Evolutionary conservation across 2,329 filamentous ascomycete genomes (phyloP).

Genomic region (Neofusicoccum kwambonambiense): DNA sequence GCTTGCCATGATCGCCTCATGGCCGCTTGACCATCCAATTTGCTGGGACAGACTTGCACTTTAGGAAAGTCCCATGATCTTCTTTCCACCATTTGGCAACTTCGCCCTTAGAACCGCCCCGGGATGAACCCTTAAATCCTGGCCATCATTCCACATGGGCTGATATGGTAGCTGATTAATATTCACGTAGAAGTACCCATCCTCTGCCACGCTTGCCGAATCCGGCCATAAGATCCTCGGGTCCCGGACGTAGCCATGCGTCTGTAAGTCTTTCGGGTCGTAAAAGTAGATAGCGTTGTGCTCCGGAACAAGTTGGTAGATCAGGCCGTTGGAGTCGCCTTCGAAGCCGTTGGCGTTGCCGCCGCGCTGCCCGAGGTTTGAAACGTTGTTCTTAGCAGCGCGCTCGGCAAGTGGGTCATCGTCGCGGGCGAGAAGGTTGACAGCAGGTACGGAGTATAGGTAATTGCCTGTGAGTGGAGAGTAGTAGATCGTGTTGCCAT

Average conservation of each 20-base stretch:
- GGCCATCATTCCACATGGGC: constrained; percentile 48
- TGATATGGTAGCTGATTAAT: constrained; percentile 52
- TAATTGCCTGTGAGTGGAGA: constrained; percentile 43
- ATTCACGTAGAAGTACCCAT: constrained; percentile 48
- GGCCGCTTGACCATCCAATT: too few relatives aligned
- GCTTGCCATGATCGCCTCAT: too few relatives aligned
- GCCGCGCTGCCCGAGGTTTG: constrained; percentile 46
- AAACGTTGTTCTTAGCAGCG: constrained; percentile 48
- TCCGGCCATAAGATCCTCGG: constrained; percentile 51
- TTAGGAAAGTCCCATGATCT: constrained; percentile 30
- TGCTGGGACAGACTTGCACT: too few relatives aligned
- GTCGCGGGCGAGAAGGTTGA: constrained; percentile 39
- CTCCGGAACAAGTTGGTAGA: constrained; percentile 51
- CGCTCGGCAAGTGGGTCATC: constrained; percentile 43
- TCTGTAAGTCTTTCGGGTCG: constrained; percentile 43
- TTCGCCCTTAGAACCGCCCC: constrained; percentile 47
- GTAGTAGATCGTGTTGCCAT: constrained; percentile 48
- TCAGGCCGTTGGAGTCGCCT: constrained; percentile 48
- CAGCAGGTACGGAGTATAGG: constrained; percentile 47
- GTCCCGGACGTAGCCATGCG: constrained; percentile 46
- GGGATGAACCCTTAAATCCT: constrained; percentile 43
- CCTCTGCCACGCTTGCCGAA: constrained; percentile 31
- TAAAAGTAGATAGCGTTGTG: constrained; percentile 48
- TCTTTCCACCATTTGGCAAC: constrained; percentile 41
- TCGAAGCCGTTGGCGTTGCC: constrained; percentile 53